Evolutionary conservation across 331 rosid genomes (phyloP).

Genomic region (Pyracantha coccinea): DNA sequence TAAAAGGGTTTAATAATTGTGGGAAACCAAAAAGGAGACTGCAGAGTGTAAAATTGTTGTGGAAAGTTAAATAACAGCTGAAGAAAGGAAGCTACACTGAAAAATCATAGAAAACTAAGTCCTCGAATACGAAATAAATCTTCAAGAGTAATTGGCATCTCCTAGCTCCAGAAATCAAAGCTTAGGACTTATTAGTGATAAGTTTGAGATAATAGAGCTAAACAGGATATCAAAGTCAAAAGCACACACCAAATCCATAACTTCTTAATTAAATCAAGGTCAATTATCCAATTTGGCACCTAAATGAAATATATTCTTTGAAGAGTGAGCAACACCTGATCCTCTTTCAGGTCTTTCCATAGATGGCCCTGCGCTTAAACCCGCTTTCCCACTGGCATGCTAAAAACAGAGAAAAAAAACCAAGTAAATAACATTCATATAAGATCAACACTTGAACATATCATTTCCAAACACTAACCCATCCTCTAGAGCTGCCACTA

Average conservation of each 20-base stretch:
- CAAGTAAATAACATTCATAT: constrained; percentile 26
- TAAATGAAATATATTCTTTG: background rate
- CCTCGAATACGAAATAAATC: background rate
- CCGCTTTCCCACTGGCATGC: constrained; percentile 67
- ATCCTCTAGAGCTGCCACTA: constrained; percentile 69
- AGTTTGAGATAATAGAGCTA: background rate
- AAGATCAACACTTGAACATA: background rate
- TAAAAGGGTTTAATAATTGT: constrained; percentile 15
- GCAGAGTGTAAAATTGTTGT: background rate
- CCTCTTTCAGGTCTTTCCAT: constrained; percentile 57
- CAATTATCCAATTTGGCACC: background rate
- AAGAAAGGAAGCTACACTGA: background rate
- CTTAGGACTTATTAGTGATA: background rate
- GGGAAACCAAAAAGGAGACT: constrained; percentile 1
- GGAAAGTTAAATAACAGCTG: background rate
- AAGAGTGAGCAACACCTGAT: constrained; percentile 49
- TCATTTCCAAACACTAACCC: constrained; percentile 43
- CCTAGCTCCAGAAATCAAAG: background rate
- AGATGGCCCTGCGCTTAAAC: constrained; percentile 48
- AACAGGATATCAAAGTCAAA: background rate
- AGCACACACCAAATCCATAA: background rate
- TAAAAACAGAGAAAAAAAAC: constrained; percentile 27
- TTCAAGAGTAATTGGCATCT: background rate
- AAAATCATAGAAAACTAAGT: background rate
- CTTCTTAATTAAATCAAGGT: background rate